Evolutionary conservation across 345 rosid species (phyloP).

Genomic region (Bruguiera gymnorhiza): DNA sequence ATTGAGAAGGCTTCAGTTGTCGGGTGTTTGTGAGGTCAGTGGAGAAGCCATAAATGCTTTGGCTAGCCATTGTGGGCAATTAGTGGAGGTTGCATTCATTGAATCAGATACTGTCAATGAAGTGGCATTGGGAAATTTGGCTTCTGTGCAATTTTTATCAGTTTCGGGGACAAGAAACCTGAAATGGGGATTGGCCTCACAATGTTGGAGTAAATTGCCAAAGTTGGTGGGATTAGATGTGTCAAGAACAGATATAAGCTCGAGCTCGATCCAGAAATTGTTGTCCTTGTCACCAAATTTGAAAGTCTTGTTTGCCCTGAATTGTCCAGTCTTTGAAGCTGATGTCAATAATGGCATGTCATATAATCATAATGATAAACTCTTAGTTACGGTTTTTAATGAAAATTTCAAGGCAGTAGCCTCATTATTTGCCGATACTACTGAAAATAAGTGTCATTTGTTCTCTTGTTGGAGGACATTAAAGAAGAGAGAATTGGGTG

Average conservation of each 20-base stretch:
- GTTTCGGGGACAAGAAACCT: constrained; percentile 36
- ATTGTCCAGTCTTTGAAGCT: constrained; percentile 32
- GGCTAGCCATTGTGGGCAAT: constrained; percentile 24
- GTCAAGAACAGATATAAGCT: constrained; percentile 34
- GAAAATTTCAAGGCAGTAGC: constrained; percentile 27
- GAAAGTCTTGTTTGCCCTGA: constrained; percentile 29
- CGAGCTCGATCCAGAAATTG: constrained; percentile 16
- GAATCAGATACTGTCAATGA: constrained; percentile 28
- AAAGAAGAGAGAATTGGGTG: constrained; percentile 16
- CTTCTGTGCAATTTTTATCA: constrained; percentile 29
- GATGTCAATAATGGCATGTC: constrained; percentile 8
- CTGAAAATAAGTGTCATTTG: constrained; percentile 9
- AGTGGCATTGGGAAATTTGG: constrained; percentile 32
- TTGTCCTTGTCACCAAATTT: constrained; percentile 18
- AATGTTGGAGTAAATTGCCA: constrained; percentile 28
- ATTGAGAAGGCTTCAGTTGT: constrained; percentile 30
- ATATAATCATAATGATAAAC: constrained; percentile 26
- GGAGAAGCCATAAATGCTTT: constrained; percentile 36
- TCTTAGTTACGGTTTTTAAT: constrained; percentile 23
- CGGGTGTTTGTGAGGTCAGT: constrained; percentile 33
- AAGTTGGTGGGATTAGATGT: constrained; percentile 30
- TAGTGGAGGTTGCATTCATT: constrained; percentile 33
- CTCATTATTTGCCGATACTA: constrained; percentile 25
- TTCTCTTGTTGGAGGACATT: constrained; percentile 23
- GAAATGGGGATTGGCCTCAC: constrained; percentile 35